Percentiles rank a stretch among this genome's conserved stretches.
These are phyloP conservation scores for Fistulifera solaris DNA, from an alignment of 108 stramenopile species.

Conservation along the genomic window DNA sequence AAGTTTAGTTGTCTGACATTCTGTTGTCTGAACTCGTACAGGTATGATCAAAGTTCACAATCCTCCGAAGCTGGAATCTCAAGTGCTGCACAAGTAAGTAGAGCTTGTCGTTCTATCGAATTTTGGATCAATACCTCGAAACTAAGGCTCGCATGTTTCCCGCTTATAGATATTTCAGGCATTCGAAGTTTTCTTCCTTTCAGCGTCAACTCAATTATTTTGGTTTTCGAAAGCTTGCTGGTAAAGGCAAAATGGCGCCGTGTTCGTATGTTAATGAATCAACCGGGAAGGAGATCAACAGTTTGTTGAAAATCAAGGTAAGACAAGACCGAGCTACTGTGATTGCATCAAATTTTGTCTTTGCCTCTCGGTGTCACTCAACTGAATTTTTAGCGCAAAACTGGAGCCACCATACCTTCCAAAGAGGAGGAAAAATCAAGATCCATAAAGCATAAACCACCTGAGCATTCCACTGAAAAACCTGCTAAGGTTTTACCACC, in stretches of 20 bases:
- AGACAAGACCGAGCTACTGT: too few species aligned
- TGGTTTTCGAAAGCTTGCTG: slow-evolving; percentile 84
- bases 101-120: too few species aligned
- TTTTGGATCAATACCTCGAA: background rate
- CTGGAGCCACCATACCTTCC: slow-evolving; percentile 17
- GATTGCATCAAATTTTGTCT: background rate
- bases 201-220: slow-evolving; percentile 88
- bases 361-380: slow-evolving; percentile 1
- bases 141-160: too few species aligned
- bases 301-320: slow-evolving; percentile 72
- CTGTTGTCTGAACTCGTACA: background rate
- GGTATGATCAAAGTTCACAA: slow-evolving; percentile 66
- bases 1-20: slow-evolving; percentile 1
- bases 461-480: background rate
- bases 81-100: slow-evolving; percentile 69
- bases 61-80: slow-evolving; percentile 63
- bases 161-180: slow-evolving; percentile 89
- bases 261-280: slow-evolving; percentile 85
- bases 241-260: slow-evolving; percentile 88
- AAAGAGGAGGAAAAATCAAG: slow-evolving; percentile 17
- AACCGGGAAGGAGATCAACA: slow-evolving; percentile 55
- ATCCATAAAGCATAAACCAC: background rate
- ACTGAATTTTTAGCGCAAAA: slow-evolving; percentile 26
- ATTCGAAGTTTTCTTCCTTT: slow-evolving; percentile 84
- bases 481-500: background rate